Evolutionary conservation across 306 rosid genomes (phyloP).

Genomic region (Acmispon strigosus): DNA sequence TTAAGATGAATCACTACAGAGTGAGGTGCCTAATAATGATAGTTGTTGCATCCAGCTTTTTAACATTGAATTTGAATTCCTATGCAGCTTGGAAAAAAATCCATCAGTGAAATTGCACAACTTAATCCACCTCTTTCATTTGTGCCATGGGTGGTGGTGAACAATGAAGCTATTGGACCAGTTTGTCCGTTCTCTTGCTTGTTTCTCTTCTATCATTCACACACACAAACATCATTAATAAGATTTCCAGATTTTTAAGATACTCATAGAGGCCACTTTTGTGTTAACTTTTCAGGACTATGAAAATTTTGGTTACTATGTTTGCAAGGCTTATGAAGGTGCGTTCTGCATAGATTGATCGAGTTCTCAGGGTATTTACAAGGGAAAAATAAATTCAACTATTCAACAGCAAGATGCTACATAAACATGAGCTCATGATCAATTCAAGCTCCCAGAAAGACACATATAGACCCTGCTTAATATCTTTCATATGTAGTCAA

Average conservation of each 20-base stretch:
- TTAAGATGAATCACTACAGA: too few species aligned
- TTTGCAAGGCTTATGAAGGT: slow-evolving; percentile 39
- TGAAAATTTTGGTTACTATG: slow-evolving; percentile 23
- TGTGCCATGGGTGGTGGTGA: slow-evolving; percentile 63
- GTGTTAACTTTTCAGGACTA: slow-evolving; percentile 35
- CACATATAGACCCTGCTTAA: too few species aligned
- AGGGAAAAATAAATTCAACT: not conserved
- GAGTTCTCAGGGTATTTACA: not conserved
- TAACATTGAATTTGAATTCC: not conserved
- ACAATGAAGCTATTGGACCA: slow-evolving; percentile 41
- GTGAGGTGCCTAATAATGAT: too few species aligned
- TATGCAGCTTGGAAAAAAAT: slow-evolving; percentile 41
- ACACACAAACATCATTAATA: not conserved
- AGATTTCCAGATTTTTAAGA: not conserved
- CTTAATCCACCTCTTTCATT: slow-evolving; percentile 36
- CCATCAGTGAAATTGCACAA: slow-evolving; percentile 28
- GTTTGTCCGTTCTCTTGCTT: slow-evolving; percentile 19
- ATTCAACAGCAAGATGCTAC: too few species aligned
- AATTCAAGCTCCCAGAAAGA: too few species aligned
- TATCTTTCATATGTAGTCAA: too few species aligned
- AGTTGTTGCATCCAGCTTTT: too few species aligned
- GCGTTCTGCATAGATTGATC: not conserved
- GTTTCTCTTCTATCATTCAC: not conserved
- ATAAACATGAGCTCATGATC: not conserved
- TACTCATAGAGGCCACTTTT: not conserved